A percentile compares a stretch with the other conserved stretches of the same genome.
These are phyloP conservation scores for Plantago ovata DNA, from an alignment of 257 asterid genomes.

Conservation along the genomic window DNA sequence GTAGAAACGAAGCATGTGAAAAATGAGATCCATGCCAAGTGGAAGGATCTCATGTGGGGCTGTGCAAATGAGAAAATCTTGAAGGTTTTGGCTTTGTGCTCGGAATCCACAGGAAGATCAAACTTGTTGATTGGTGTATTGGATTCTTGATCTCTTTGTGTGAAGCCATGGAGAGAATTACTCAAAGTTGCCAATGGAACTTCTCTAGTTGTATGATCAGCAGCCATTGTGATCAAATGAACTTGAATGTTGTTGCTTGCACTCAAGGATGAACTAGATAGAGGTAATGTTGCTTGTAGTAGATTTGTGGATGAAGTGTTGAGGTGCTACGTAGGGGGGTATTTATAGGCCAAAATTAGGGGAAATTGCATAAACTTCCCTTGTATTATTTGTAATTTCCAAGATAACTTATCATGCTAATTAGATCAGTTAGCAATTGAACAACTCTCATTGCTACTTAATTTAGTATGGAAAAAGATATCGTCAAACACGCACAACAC, in stretches of 20 bases:
- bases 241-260: background rate
- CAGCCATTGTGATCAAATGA: background rate
- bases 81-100: conserved; percentile 1
- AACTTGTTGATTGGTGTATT: background rate
- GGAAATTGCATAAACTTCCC: background rate
- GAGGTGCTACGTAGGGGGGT: background rate
- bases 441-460: no score
- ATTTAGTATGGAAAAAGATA: no score
- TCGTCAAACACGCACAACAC: no score
- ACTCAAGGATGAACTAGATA: background rate
- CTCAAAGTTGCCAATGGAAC: background rate
- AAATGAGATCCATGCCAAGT: conserved; percentile 11
- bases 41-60: conserved; percentile 8
- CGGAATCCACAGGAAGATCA: conserved; percentile 2
- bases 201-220: conserved; percentile 4
- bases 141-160: background rate
- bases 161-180: background rate
- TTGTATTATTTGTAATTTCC: background rate
- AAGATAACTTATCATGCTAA: no score
- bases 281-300: background rate
- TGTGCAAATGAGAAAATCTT: background rate
- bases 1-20: conserved; percentile 3
- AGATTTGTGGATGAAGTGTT: background rate
- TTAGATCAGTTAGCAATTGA: no score
- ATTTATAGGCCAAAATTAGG: background rate